A percentile compares a stretch with the other conserved stretches of the same genome.
Evolutionary conservation across 1,284 basidiomycete species (phyloP).

Genomic region (Cutaneotrichosporon cyanovorans): DNA sequence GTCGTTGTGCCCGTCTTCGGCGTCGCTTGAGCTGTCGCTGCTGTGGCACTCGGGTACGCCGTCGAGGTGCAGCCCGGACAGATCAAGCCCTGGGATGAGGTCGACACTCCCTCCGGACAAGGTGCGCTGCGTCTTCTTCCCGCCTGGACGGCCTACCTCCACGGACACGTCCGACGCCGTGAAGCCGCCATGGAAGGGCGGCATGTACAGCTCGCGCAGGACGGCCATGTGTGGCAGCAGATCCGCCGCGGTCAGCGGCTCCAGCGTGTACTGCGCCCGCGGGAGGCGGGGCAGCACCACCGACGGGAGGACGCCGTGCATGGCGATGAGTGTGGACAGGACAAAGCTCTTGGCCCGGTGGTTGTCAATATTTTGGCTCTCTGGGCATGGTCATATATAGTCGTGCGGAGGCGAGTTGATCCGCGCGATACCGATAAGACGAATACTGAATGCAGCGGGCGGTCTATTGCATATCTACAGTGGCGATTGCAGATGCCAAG

Average conservation of each 20-base stretch:
- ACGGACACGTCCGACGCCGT: slow-evolving; percentile 21
- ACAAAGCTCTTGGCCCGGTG: too few relatives aligned
- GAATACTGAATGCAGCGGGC: too few relatives aligned
- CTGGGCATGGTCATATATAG: too few relatives aligned
- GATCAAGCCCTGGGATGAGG: slow-evolving; percentile 15
- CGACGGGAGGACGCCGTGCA: slow-evolving; percentile 18
- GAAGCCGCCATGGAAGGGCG: slow-evolving; percentile 42
- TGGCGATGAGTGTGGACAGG: not conserved
- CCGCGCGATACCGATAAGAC: too few relatives aligned
- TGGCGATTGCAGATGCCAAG: too few relatives aligned
- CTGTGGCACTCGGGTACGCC: slow-evolving; percentile 24
- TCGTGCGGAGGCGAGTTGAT: not conserved
- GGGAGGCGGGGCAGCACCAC: slow-evolving; percentile 35
- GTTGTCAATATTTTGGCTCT: too few relatives aligned
- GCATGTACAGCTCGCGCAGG: slow-evolving; percentile 28
- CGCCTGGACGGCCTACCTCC: not conserved
- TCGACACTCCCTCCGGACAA: slow-evolving; percentile 19
- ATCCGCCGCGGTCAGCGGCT: slow-evolving; percentile 23
- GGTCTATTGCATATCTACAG: too few relatives aligned
- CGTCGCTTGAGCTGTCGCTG: slow-evolving; percentile 1
- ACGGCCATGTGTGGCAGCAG: slow-evolving; percentile 31
- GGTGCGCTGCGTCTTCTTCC: slow-evolving; percentile 17
- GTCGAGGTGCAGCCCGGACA: slow-evolving; percentile 23
- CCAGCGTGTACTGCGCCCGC: slow-evolving; percentile 25
- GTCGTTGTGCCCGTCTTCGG: slow-evolving; percentile 21